Percentiles rank a stretch among this genome's conserved stretches.
phyloP scores from a whole-genome alignment of 2,329 filamentous ascomycete genomes.

The Ceratocystis cubensis region DNA sequence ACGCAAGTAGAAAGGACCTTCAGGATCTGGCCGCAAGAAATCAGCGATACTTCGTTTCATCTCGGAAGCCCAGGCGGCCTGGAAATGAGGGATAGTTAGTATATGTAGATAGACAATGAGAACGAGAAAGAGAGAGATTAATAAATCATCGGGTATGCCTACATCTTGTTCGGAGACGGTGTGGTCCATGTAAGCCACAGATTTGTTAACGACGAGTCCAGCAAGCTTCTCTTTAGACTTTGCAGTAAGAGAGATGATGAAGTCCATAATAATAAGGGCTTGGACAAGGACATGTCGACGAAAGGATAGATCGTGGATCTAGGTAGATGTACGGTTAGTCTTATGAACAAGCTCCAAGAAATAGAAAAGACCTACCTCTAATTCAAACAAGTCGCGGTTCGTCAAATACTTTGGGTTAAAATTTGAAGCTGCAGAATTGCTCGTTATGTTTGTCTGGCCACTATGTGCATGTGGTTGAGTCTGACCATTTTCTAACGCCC shows the following conservation, averaged over 20 bases:
- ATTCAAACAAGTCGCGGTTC: constrained; percentile 88
- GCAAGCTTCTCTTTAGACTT: constrained; percentile 69
- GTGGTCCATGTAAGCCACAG: constrained; percentile 69
- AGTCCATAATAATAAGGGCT: constrained; percentile 86
- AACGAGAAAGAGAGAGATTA: background rate
- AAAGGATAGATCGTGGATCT: constrained; percentile 91
- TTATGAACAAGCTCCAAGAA: background rate
- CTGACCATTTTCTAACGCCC: background rate
- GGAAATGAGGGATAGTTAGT: constrained; percentile 21
- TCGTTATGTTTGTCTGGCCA: background rate
- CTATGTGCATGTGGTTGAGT: background rate
- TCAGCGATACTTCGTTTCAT: constrained; percentile 69
- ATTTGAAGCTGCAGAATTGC: constrained; percentile 29
- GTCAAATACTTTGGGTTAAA: constrained; percentile 97
- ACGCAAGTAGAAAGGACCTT: constrained; percentile 86
- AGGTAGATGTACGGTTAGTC: constrained; percentile 16
- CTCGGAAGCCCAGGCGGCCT: constrained; percentile 67
- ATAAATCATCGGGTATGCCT: constrained; percentile 27
- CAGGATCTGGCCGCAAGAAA: constrained; percentile 67
- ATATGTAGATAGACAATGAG: background rate
- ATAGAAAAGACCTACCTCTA: constrained; percentile 51
- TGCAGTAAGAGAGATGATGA: constrained; percentile 77
- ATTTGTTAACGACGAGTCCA: constrained; percentile 61
- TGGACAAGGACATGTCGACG: constrained; percentile 90
- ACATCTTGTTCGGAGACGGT: constrained; percentile 72